A percentile compares a stretch with the other conserved stretches of the same genome.
Evolutionary conservation across 495 filamentous ascomycete genomes (phyloP).

Genomic region (Hypomontagnella submonticulosa): DNA sequence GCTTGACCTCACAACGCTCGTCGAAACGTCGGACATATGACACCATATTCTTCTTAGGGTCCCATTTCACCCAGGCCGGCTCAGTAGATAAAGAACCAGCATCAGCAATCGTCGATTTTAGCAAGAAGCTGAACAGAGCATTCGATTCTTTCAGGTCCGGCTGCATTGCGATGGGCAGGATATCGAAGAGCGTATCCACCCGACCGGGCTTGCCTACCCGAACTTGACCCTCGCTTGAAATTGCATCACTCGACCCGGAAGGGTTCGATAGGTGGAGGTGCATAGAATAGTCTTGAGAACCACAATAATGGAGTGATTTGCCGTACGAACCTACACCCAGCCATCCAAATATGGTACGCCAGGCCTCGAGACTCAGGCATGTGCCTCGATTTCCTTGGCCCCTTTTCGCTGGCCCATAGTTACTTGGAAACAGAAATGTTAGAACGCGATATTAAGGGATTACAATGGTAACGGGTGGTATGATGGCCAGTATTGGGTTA

Average conservation of each 20-base stretch:
- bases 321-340: slow-evolving; percentile 26
- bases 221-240: slow-evolving; percentile 11
- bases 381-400: slow-evolving; percentile 24
- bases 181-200: slow-evolving; percentile 26
- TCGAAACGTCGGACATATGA: slow-evolving; percentile 17
- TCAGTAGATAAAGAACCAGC: background rate
- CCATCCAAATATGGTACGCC: slow-evolving; percentile 29
- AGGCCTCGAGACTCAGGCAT: slow-evolving; percentile 18
- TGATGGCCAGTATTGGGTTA: background rate
- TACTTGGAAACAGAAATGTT: slow-evolving; percentile 10
- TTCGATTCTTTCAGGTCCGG: slow-evolving; percentile 7
- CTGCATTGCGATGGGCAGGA: slow-evolving; percentile 23
- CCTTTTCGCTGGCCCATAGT: slow-evolving; percentile 20
- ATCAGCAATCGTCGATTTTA: background rate
- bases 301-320: slow-evolving; percentile 31
- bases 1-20: slow-evolving; percentile 29
- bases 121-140: slow-evolving; percentile 23
- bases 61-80: slow-evolving; percentile 27
- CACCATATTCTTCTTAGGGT: slow-evolving; percentile 17
- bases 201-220: slow-evolving; percentile 30
- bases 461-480: background rate
- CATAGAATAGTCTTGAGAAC: slow-evolving; percentile 19
- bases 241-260: background rate
- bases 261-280: slow-evolving; percentile 19
- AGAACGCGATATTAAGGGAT: background rate